These are phyloP conservation scores for Helotiales sp. DNA, from an alignment of 2,329 filamentous ascomycete species.

Conservation along the genomic window DNA sequence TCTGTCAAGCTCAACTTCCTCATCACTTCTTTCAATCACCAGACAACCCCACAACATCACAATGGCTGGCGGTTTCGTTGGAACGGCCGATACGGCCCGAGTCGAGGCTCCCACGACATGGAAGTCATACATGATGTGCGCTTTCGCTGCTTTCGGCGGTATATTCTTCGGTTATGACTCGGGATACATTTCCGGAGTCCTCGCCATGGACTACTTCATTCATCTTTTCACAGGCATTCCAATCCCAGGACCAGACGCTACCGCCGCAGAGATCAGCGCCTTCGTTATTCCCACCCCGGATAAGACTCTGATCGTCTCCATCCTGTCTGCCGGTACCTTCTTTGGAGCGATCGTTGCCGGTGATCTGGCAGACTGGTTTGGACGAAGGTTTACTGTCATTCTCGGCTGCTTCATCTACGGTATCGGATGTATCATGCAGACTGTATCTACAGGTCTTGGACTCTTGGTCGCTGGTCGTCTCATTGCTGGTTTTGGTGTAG, in stretches of 20 bases:
- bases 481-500: constrained; percentile 74
- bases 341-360: constrained; percentile 55
- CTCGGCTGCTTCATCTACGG: constrained; percentile 26
- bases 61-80: constrained; percentile 21
- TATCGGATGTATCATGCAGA: constrained; percentile 29
- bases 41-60: constrained; percentile 16
- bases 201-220: constrained; percentile 46
- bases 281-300: constrained; percentile 63
- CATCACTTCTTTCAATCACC: background rate
- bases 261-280: constrained; percentile 8
- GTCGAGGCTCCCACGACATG: constrained; percentile 68
- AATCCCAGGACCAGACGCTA: constrained; percentile 14
- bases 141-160: constrained; percentile 68
- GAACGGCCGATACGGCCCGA: constrained; percentile 51
- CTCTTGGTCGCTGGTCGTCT: constrained; percentile 64
- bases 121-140: constrained; percentile 68
- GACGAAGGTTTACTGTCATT: constrained; percentile 32
- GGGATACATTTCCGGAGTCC: constrained; percentile 70
- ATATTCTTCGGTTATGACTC: constrained; percentile 64
- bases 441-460: constrained; percentile 43
- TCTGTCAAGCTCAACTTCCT: background rate
- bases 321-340: constrained; percentile 78
- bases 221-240: constrained; percentile 16
- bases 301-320: constrained; percentile 33
- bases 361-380: constrained; percentile 40